Base-by-base conservation (phyloP, 2,329 filamentous ascomycete species). In the Blastomyces emzantsi region DNA sequence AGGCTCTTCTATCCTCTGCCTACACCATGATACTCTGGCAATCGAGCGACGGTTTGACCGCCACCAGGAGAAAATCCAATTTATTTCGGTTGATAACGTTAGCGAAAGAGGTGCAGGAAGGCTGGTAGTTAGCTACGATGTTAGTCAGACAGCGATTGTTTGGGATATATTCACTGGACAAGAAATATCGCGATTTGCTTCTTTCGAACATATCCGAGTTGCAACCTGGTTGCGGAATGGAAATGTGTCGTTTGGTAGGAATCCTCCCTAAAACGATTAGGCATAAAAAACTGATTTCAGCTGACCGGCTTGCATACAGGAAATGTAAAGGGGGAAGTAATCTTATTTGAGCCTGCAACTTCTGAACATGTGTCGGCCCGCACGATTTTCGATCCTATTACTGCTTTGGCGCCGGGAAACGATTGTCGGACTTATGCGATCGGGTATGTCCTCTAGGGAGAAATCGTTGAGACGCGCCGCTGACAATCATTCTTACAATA, bases 211-310 rank as follows among this genome's bases (percentile, higher is more conserved):
- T 68, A 83, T 97, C 67, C 87, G 87, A 28, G 88, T 90, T 39
- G 93, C 92, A 47, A 83, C 90, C 15, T 99, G 94, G 91, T 97
- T 99, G 92, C 85, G 88, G 55, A 97, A 97, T 77, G 94, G 94
- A 62, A 96, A 96, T 77, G 88, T 99, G 68, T 93, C 91, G 47
- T 97, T 97, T 80, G 94, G 93, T 82, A 76, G 87, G 47, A 43
- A 15, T 25, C 19, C 3, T 17, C 62, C 51, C 11, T 15, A 28
- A 11, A 9, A 19, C 45, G 6, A 72, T 62, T 59, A n/a, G 8
- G 41, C 15, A 36, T 11, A 13, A 43, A 63, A 65, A 28, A 54
- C 61, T 49, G 63, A 28, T 62, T 59, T 36, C 7, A 8, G 61
- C 64, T 67, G 61, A 65, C 63, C 67, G 64, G 68, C n/a, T n/a